Evolutionary conservation across 1,139 yeast genomes (phyloP).

Genomic region (Debaryomyces subglobosus): DNA sequence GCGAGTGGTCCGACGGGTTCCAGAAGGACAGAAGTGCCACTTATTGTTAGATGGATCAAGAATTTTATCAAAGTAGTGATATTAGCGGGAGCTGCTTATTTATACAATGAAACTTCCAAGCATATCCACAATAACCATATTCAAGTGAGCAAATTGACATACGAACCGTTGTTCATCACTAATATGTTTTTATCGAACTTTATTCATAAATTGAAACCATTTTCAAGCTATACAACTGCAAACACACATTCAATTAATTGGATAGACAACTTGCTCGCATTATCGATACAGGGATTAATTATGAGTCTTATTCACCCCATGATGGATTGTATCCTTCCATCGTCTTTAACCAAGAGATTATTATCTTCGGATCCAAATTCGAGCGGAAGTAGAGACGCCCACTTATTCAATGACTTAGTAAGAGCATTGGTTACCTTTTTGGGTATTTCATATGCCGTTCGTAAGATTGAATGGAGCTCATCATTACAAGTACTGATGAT

Average conservation of each 20-base stretch:
- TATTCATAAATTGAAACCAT: constrained; percentile 33
- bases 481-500: constrained; percentile 74
- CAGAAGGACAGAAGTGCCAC: not conserved
- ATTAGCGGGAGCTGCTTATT: constrained; percentile 48
- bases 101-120: constrained; percentile 53
- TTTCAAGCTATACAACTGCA: constrained; percentile 9
- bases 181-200: constrained; percentile 37
- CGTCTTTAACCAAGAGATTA: constrained; percentile 29
- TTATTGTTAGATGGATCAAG: not conserved
- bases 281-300: constrained; percentile 55
- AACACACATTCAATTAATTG: constrained; percentile 6
- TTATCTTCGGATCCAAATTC: constrained; percentile 39
- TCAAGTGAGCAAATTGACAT: constrained; percentile 32
- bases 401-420: constrained; percentile 40
- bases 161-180: constrained; percentile 38
- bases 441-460: constrained; percentile 82
- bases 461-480: constrained; percentile 79
- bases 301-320: constrained; percentile 68
- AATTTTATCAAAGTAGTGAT: constrained; percentile 28
- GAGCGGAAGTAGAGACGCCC: constrained; percentile 26
- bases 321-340: constrained; percentile 53
- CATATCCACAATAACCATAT: constrained; percentile 55
- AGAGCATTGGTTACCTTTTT: constrained; percentile 75
- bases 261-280: constrained; percentile 31
- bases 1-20: not conserved